Evolutionary conservation across 495 filamentous ascomycete genomes (phyloP), one percentile per base, ranked within the genome.

Genomic region (Daldinia concentrica): DNA sequence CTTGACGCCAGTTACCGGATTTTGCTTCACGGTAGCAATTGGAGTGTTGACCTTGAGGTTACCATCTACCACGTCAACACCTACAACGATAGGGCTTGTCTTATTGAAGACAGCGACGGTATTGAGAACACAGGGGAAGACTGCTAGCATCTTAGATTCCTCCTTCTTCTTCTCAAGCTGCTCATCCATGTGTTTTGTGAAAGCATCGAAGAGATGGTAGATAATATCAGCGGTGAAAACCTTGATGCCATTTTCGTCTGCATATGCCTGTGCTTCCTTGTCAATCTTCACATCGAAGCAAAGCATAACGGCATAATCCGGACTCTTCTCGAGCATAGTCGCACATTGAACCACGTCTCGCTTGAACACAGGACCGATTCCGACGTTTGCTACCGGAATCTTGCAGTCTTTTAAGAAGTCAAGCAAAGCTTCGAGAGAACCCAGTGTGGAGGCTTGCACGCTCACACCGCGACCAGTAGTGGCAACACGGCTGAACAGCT

Each of bases 281-380:
- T 99, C 96, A 24, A 99, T 92, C 84, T 97, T 97, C 79, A 99
- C 96, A 77, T 99, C 96, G 85, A 99, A 99, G 79, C 96, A 98
- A 19, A 99, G 90, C 96, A 99, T 99, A 79, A 98, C 93, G 26
- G 96, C 96, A 68, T 90, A 96, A 78, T 99, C 95, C 74, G 93
- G 93, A 50, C 90, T 88, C 81, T 98, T 98, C 83, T 99, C 96
- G 66, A 98, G 83, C 96, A 99, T 99, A 60, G 90, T 92, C 72
- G 93, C 95, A 43, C 92, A 93, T 80, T 95, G 94, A 89, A 98
- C 95, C 58, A 99, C 93, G 81, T 99, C 96, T 72, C 96, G 94
- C 86, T 97, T 98, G 87, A 90, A 98, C 50, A 99, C 95, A 26
- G 96, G 96, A 43, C 96, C 96, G 75, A 99, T 99, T 59, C 93